Conservation (phyloP, 164 flowering plant species). For the Taxillus chinensis region DNA sequence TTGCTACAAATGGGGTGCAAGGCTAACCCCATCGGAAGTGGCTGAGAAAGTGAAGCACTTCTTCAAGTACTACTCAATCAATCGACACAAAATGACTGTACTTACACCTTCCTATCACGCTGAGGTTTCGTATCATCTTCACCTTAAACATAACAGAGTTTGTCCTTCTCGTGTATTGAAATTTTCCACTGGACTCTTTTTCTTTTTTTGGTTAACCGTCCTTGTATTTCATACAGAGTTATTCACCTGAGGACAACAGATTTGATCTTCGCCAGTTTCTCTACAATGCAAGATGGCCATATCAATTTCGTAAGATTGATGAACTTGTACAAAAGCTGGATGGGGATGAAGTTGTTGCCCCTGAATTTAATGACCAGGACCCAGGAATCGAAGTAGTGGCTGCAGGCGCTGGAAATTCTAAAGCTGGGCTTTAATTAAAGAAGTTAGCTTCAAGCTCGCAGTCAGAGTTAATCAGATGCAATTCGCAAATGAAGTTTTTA, state of each 20-base stretch:
- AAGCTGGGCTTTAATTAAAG: slow-evolving; percentile 35
- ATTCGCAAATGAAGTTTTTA: neutral
- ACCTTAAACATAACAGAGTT: neutral
- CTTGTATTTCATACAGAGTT: slow-evolving; percentile 51
- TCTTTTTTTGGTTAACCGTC: no score
- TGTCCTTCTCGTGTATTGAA: no score
- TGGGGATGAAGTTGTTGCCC: slow-evolving; percentile 29
- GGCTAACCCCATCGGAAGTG: slow-evolving; percentile 55
- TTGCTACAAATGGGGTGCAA: slow-evolving; percentile 76
- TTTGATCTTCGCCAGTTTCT: slow-evolving; percentile 91
- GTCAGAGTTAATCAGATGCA: neutral
- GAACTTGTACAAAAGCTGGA: slow-evolving; percentile 49
- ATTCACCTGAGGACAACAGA: slow-evolving; percentile 94
- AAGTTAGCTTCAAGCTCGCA: neutral
- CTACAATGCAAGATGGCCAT: slow-evolving; percentile 90
- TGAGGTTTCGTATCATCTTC: slow-evolving; percentile 41
- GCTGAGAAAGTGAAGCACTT: slow-evolving; percentile 89
- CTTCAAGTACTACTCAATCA: slow-evolving; percentile 93
- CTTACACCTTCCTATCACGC: slow-evolving; percentile 95
- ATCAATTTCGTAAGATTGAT: slow-evolving; percentile 87
- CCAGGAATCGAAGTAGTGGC: slow-evolving; percentile 82
- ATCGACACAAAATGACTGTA: slow-evolving; percentile 95
- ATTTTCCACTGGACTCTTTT: no score
- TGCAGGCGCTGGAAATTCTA: slow-evolving; percentile 75
- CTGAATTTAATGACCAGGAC: slow-evolving; percentile 18